Evolutionary conservation across 2,329 filamentous ascomycete species (phyloP).

Genomic region (Xylariaceae sp.): DNA sequence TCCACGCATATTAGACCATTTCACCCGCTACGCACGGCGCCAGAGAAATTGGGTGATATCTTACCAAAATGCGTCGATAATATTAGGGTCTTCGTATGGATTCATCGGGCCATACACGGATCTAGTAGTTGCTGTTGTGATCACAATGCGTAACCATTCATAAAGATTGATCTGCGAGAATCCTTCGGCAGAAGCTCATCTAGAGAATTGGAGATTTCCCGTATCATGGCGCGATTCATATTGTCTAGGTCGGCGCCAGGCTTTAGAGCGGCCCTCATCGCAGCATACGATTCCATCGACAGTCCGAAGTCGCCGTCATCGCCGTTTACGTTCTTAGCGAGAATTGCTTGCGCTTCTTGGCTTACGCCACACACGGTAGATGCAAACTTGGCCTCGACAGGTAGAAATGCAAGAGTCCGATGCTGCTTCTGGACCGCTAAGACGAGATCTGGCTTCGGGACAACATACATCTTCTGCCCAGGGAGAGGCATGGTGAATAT

Average conservation of each 20-base stretch:
- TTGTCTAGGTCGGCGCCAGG: conserved; percentile 32
- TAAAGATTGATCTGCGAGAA: conserved; percentile 19
- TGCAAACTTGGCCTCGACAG: conserved; percentile 35
- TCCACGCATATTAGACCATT: no score
- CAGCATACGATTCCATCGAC: conserved; percentile 33
- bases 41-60: not conserved
- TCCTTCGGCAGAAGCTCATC: conserved; percentile 16
- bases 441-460: conserved; percentile 37
- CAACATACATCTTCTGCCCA: conserved; percentile 41
- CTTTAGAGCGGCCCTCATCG: conserved; percentile 32
- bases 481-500: conserved; percentile 42
- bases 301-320: conserved; percentile 35
- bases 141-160: conserved; percentile 29
- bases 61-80: conserved; percentile 38
- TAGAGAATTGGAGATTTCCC: conserved; percentile 27
- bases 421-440: conserved; percentile 37
- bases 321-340: conserved; percentile 32
- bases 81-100: conserved; percentile 35
- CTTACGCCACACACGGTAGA: conserved; percentile 31
- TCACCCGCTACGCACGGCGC: not conserved
- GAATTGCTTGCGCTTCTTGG: conserved; percentile 28
- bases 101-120: conserved; percentile 42
- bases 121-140: conserved; percentile 37
- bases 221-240: conserved; percentile 36
- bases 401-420: conserved; percentile 36